These are phyloP conservation scores for Musa beccarii DNA, from an alignment of 176 grass and related monocot genomes.

Conservation along the genomic window DNA sequence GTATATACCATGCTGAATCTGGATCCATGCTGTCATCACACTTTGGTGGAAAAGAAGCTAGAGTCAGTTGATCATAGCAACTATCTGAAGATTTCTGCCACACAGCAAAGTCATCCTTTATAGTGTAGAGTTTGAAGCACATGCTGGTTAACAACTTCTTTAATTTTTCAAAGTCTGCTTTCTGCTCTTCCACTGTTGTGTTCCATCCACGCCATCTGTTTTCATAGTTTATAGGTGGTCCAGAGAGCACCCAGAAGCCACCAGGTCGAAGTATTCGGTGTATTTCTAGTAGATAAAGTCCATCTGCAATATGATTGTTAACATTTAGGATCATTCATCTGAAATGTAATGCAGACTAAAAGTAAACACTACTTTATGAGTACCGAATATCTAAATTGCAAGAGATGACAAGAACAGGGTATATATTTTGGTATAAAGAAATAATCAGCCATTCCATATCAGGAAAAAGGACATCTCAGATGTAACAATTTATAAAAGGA, in stretches of 20 bases:
- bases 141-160: conserved; percentile 61
- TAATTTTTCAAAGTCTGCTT: conserved; percentile 58
- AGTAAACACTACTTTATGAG: background rate
- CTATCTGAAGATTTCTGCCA: conserved; percentile 65
- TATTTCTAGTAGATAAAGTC: conserved; percentile 82
- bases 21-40: conserved; percentile 86
- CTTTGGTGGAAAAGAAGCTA: conserved; percentile 49
- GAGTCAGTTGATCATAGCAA: conserved; percentile 75
- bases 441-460: too few relatives aligned
- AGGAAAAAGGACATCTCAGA: too few relatives aligned
- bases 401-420: background rate
- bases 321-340: conserved; percentile 2
- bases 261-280: conserved; percentile 71
- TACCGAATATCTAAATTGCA: background rate
- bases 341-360: background rate
- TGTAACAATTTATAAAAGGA: too few relatives aligned
- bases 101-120: conserved; percentile 78
- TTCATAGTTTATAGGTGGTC: conserved; percentile 89
- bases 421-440: too few relatives aligned
- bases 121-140: conserved; percentile 83
- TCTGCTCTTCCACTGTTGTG: conserved; percentile 77
- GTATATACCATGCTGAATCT: conserved; percentile 78
- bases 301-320: conserved; percentile 26
- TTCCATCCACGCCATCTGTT: conserved; percentile 96
- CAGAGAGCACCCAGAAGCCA: conserved; percentile 86